Evolutionary conservation across 805 yeast genomes (phyloP), one percentile per base, ranked within the genome.

Genomic region (Candida parachauliodes): DNA sequence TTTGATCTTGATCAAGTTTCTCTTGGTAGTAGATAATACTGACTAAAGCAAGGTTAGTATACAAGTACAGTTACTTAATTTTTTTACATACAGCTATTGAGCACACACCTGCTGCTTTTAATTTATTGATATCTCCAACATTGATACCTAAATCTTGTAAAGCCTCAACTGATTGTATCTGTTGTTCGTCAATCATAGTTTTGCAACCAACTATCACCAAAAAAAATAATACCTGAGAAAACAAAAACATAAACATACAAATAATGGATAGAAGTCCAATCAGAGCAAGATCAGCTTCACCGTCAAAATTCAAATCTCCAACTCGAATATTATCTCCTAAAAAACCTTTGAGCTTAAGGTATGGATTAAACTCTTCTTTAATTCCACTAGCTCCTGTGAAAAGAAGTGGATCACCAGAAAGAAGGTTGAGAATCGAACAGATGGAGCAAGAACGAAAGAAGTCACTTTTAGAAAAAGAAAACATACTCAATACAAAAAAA

Each of bases 371-470:
- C 15, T 14, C 30, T 2, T 20, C 27, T 21, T 18, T 26, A 15
- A 17, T 26, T 6, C 25, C 37, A 10, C 19, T 17, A 4, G 22
- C 15, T 16, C 58, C 64, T 7, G 45, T 55, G 7, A 48, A 57
- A 37, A 47, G 57, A 34, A 59, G 66, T 29, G 69, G 69, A 6
- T 62, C 68, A 2, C 68, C 69, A 2, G 50, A 48, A 28, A 49
- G 68, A 24, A 47, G 69, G 23, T 51, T 49, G 29, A 49, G 47
- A 20, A 63, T 63, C 11, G 47, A 42, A 24, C 57, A 58, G 36
- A 51, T 60, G 32, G 69, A 63, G 39, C 32, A 42, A 25, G 39
- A 40, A 36, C 16, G 21, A 29, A 39, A 56, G 57, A 33, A 52
- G 29, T 17, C 17, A 17, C 50, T 37, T 45, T 49, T 16, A 54